Base-by-base conservation (phyloP, 2,329 filamentous ascomycete species). In the Xylaria sp. region DNA sequence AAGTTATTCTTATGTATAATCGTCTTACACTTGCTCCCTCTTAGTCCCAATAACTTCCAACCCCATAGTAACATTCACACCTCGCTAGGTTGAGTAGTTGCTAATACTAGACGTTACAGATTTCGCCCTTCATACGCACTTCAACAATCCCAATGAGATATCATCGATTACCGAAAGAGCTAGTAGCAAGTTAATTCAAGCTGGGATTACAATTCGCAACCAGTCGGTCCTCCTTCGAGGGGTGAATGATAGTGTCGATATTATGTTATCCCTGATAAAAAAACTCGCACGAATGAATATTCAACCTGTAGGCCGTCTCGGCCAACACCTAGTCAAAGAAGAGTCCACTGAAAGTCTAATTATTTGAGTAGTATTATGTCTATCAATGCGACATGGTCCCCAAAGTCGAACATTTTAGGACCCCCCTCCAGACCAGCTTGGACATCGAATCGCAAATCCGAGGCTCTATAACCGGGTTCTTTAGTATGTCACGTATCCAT, bases 311-410 rank as follows among this genome's bases (percentile, higher is more conserved):
- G 70, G 84, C 49, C 17, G n/a, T 31, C 20, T 5, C n/a, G 7
- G 2, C 31, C 15, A 33, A 9, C 4, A 11, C 6, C 10, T 47
- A 15, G 5, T 10, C 11, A n/a, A 29, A 31, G 17, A 53, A 38
- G 22, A 1, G 3, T 13, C 20, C 13, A 10, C 20, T 58, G 15
- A 61, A 17, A 47, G n/a, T 5, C 36, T n/a, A 1, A 33, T 29
- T 15, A 13, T 9, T n/a, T 29, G 56, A 38, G 44, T 69, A 87
- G 84, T 90, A 90, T 75, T 90, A 90, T 71, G 84, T 90, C 58
- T 90, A 90, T 75, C 87, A 89, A 73, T 86, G 85, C 53, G 88
- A 90, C 74, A 87, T 90, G 83, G 86, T 89, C 9, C 77, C 80
- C 31, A 85, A 83, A 50, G 81, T 87, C 2, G 88, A 90, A 77